A percentile compares a stretch with the other conserved stretches of the same genome.
These are phyloP conservation scores for Hypocreales sp. DNA, from an alignment of 2,329 filamentous ascomycete species.

Conservation along the genomic window DNA sequence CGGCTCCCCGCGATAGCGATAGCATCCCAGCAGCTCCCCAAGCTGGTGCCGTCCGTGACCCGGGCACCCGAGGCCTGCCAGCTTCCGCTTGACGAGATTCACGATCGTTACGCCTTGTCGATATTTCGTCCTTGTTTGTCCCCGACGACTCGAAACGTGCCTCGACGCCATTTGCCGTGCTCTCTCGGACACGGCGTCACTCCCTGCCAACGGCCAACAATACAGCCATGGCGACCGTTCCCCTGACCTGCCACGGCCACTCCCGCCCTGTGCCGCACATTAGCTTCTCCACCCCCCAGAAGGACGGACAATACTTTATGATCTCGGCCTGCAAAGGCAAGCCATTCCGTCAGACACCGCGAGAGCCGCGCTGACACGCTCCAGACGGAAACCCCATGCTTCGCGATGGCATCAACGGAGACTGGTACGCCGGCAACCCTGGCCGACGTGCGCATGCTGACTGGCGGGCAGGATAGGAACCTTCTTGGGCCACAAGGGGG, in stretches of 20 bases:
- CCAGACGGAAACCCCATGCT: slow-evolving; percentile 97
- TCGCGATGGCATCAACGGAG: slow-evolving; percentile 85
- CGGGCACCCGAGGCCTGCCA: no score
- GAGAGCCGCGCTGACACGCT: slow-evolving; percentile 7
- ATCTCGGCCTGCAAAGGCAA: slow-evolving; percentile 85
- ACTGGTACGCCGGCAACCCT: slow-evolving; percentile 68
- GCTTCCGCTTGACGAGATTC: background rate
- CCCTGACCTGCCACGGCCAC: slow-evolving; percentile 87
- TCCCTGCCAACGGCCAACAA: background rate
- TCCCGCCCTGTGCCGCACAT: slow-evolving; percentile 85
- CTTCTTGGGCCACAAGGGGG: slow-evolving; percentile 95
- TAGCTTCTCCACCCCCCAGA: slow-evolving; percentile 71
- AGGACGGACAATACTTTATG: slow-evolving; percentile 76
- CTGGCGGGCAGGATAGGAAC: slow-evolving; percentile 70
- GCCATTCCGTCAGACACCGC: slow-evolving; percentile 6
- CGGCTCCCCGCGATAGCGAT: no score
- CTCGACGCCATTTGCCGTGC: no score
- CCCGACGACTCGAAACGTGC: no score
- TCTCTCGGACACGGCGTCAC: no score
- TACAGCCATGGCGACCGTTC: slow-evolving; percentile 38
- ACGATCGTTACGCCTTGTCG: slow-evolving; percentile 1
- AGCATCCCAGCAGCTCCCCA: no score
- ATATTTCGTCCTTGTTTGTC: no score
- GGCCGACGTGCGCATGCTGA: no score
- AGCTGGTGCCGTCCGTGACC: no score